Percentiles rank a stretch among this genome's conserved stretches.
phyloP scores from a whole-genome alignment of 2,329 filamentous ascomycete species.

The Teratosphaeria viscida region DNA sequence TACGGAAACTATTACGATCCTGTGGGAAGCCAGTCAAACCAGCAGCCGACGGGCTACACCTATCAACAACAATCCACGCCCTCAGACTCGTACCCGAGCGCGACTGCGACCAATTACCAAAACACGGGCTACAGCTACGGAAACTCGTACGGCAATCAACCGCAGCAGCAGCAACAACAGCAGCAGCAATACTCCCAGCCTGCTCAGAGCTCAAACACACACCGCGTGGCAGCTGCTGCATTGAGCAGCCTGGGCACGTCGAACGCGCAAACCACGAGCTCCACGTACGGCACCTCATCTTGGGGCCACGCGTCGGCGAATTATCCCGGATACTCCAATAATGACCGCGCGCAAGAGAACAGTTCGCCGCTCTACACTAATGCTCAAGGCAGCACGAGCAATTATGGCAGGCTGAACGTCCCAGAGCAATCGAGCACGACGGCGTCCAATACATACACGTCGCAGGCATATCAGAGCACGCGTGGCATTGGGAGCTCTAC shows the following conservation, averaged over 20 bases:
- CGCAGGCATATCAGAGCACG: conserved; percentile 11
- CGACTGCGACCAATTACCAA: conserved; percentile 3
- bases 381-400: conserved; percentile 7
- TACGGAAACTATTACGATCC: conserved; percentile 23
- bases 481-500: conserved; percentile 5
- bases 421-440: conserved; percentile 12
- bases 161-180: conserved; percentile 9
- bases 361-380: conserved; percentile 17
- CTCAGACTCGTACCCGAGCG: conserved; percentile 2
- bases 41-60: conserved; percentile 11
- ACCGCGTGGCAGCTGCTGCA: conserved; percentile 12
- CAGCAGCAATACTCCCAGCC: conserved; percentile 8
- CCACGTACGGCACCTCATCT: conserved; percentile 10
- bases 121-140: conserved; percentile 9
- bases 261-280: neutral
- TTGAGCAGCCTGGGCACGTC: conserved; percentile 15
- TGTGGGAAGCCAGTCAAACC: conserved; percentile 20
- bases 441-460: conserved; percentile 6
- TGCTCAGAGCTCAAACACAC: conserved; percentile 5
- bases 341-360: conserved; percentile 13
- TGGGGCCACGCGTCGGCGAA: conserved; percentile 3
- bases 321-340: conserved; percentile 2
- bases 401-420: conserved; percentile 13
- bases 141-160: conserved; percentile 8
- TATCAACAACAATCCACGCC: conserved; percentile 11